Conservation (phyloP, 495 filamentous ascomycete genomes). For the Copromyces sp. region DNA sequence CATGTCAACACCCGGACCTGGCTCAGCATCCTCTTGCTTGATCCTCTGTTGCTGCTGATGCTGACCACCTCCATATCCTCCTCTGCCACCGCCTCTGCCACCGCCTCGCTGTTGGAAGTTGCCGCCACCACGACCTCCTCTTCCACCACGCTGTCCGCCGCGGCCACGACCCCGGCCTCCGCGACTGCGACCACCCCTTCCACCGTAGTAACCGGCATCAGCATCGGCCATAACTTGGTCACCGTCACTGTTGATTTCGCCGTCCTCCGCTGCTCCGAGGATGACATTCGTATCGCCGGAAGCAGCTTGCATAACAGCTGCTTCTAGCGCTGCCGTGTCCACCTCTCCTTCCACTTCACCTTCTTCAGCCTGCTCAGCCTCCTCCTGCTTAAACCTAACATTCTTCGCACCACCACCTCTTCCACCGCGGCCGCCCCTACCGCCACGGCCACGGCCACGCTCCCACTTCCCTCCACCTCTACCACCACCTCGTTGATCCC, state of each 20-base stretch:
- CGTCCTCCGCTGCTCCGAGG: slow-evolving; percentile 9
- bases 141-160: background rate
- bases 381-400: background rate
- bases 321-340: slow-evolving; percentile 1
- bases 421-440: slow-evolving; percentile 1
- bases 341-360: slow-evolving; percentile 14
- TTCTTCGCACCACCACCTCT: slow-evolving; percentile 8
- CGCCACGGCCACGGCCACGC: background rate
- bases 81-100: background rate
- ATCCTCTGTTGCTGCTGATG: background rate
- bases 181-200: background rate
- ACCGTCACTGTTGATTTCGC: slow-evolving; percentile 15
- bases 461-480: background rate
- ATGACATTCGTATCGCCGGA: background rate
- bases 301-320: background rate
- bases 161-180: background rate
- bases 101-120: background rate
- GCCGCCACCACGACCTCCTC: background rate
- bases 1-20: background rate
- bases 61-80: background rate
- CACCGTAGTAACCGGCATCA: background rate
- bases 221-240: slow-evolving; percentile 4
- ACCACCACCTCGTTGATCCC: background rate
- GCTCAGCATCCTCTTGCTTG: background rate
- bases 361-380: background rate